Evolutionary conservation across 768 basidiomycete species (phyloP).

Genomic region (Pleurotus tuoliensis): DNA sequence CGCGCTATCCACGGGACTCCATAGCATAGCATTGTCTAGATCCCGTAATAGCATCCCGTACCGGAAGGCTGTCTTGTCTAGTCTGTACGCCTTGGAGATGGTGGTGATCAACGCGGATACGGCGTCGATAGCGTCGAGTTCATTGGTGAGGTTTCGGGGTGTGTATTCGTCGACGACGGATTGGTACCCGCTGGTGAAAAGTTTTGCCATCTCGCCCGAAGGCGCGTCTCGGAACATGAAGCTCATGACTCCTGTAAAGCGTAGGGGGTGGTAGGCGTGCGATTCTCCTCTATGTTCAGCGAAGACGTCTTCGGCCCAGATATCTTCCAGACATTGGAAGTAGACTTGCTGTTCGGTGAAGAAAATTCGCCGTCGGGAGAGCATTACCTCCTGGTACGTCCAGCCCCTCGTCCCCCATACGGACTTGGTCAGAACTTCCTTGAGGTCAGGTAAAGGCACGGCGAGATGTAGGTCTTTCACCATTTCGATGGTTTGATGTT

Average conservation of each 20-base stretch:
- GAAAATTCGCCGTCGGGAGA: not conserved
- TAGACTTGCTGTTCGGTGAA: not conserved
- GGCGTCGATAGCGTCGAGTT: not conserved
- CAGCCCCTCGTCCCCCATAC: not conserved
- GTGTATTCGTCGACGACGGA: not conserved
- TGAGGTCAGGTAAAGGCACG: not conserved
- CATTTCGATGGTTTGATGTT: not conserved
- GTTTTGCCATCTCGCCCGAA: not conserved
- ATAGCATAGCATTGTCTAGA: not conserved
- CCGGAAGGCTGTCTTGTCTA: not conserved
- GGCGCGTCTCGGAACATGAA: not conserved
- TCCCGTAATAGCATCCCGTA: not conserved
- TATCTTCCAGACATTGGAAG: not conserved
- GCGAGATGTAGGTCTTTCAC: not conserved
- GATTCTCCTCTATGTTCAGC: not conserved
- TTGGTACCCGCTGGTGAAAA: not conserved
- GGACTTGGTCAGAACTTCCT: not conserved
- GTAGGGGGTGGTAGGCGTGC: not conserved
- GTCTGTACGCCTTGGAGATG: not conserved
- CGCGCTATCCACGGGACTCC: not conserved
- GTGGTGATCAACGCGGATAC: conserved; percentile 1
- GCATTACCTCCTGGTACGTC: conserved; percentile 3
- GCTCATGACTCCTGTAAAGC: not conserved
- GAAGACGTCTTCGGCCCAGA: not conserved
- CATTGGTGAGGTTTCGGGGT: not conserved